Evolutionary conservation across 768 basidiomycete species (phyloP).

Genomic region (Calocybe indica): DNA sequence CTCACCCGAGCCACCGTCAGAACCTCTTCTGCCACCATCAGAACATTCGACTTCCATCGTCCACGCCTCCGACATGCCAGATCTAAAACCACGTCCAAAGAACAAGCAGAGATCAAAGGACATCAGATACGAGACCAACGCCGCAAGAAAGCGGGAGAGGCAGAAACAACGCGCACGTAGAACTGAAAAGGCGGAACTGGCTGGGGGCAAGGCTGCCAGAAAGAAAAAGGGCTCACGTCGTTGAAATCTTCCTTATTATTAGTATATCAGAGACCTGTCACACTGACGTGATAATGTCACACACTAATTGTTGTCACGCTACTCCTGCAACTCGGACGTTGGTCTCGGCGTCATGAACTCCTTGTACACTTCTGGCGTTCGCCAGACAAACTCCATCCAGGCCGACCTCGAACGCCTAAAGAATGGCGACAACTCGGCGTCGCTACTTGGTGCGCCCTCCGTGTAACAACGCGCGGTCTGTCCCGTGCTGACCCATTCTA

Average conservation of each 20-base stretch:
- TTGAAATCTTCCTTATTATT: conserved; percentile 11
- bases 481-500: conserved; percentile 12
- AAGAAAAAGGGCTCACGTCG: conserved; percentile 14
- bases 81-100: conserved; percentile 14
- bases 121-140: conserved; percentile 66
- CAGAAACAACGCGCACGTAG: conserved; percentile 59
- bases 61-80: conserved; percentile 7
- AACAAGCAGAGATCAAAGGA: conserved; percentile 32
- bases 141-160: conserved; percentile 54
- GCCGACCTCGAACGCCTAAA: conserved; percentile 81
- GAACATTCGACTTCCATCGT: neutral
- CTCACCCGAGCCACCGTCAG: conserved; percentile 12
- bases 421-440: conserved; percentile 73
- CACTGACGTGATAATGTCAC: neutral
- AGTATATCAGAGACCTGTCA: neutral
- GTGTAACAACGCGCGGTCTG: neutral
- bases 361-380: conserved; percentile 87
- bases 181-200: conserved; percentile 66
- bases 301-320: neutral
- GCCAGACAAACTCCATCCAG: conserved; percentile 85
- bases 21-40: conserved; percentile 3
- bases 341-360: conserved; percentile 68
- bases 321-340: conserved; percentile 6
- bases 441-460: conserved; percentile 67
- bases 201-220: conserved; percentile 52